These are phyloP conservation scores for Neurospora sp. DNA, from an alignment of 2,329 filamentous ascomycete genomes.

Conservation along the genomic window DNA sequence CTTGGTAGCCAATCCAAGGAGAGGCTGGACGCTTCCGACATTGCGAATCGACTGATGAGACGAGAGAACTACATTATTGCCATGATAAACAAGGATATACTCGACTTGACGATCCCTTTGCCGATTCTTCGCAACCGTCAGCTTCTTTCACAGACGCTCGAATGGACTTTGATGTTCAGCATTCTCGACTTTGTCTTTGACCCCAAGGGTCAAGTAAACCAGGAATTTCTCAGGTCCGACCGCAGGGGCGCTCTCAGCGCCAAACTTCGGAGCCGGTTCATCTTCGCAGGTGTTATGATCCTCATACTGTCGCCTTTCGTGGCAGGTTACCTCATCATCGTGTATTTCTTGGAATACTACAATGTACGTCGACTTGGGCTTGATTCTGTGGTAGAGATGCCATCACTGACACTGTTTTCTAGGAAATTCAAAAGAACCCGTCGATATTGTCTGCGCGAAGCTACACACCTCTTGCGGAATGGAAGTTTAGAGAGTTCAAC, in stretches of 20 bases:
- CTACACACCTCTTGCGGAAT: slow-evolving; percentile 88
- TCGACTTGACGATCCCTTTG: slow-evolving; percentile 77
- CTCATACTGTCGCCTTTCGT: slow-evolving; percentile 80
- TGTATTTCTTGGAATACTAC: slow-evolving; percentile 93
- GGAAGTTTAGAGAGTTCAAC: slow-evolving; percentile 98
- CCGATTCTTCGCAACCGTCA: slow-evolving; percentile 73
- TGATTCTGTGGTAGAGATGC: background rate
- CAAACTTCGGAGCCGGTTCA: slow-evolving; percentile 66
- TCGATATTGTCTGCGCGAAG: slow-evolving; percentile 77
- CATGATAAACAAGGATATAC: slow-evolving; percentile 90
- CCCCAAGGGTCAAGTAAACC: slow-evolving; percentile 74
- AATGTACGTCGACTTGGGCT: slow-evolving; percentile 46
- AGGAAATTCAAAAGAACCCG: slow-evolving; percentile 94
- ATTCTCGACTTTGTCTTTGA: slow-evolving; percentile 94
- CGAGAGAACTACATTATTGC: slow-evolving; percentile 96
- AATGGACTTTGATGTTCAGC: slow-evolving; percentile 86
- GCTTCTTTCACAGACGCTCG: slow-evolving; percentile 78
- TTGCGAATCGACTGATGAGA: slow-evolving; percentile 93
- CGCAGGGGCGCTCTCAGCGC: slow-evolving; percentile 70
- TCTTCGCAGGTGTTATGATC: slow-evolving; percentile 77
- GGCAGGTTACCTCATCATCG: slow-evolving; percentile 73
- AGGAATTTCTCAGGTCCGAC: slow-evolving; percentile 75
- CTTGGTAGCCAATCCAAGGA: slow-evolving; percentile 85
- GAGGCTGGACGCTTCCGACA: slow-evolving; percentile 89
- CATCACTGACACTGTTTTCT: background rate